Conservation (phyloP, 1,284 basidiomycete genomes). For the Puccinia coronata region DNA sequence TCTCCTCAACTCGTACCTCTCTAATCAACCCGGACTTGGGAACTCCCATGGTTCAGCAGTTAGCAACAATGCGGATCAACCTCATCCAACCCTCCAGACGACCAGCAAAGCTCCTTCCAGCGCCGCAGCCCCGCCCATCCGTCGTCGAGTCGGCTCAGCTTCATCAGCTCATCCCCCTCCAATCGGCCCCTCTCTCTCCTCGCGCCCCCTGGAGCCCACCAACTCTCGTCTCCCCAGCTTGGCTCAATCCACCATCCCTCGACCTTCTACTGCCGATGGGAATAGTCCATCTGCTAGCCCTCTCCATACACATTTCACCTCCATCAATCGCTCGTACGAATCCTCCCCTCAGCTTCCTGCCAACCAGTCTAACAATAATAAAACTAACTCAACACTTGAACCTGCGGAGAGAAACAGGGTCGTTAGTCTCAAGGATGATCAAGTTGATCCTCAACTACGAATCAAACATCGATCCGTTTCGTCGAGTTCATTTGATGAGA, state of each 20-base stretch:
- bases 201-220: background rate
- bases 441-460: slow-evolving; percentile 3
- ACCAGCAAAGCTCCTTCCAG: slow-evolving; percentile 13
- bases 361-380: background rate
- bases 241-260: background rate
- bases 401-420: background rate
- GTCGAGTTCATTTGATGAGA: slow-evolving; percentile 1
- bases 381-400: background rate
- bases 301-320: slow-evolving; percentile 3
- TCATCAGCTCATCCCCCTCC: slow-evolving; percentile 4
- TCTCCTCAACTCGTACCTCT: slow-evolving; percentile 9
- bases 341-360: slow-evolving; percentile 33
- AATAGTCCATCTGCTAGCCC: background rate
- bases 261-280: slow-evolving; percentile 24
- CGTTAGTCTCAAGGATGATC: background rate
- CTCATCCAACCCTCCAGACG: background rate
- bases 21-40: background rate
- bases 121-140: background rate
- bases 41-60: background rate
- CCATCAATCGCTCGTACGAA: slow-evolving; percentile 24
- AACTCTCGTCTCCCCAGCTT: background rate
- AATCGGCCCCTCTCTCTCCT: background rate
- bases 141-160: slow-evolving; percentile 22
- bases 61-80: background rate
- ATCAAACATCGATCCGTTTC: background rate